Conservation (phyloP, 2,329 filamentous ascomycete species). For the Rhexocercosporidium sp. region DNA sequence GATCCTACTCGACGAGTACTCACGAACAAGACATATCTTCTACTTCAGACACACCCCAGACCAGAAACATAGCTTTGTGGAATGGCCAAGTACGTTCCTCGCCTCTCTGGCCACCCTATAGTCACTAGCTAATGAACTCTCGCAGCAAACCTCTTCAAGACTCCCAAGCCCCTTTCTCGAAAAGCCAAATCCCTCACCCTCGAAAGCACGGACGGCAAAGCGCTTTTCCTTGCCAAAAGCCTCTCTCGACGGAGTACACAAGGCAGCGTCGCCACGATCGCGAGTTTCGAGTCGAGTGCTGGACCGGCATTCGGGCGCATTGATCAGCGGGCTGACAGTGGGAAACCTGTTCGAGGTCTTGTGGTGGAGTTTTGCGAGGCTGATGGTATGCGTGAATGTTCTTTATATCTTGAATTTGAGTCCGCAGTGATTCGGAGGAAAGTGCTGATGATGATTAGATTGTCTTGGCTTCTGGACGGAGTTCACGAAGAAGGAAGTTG, state of each 20-base stretch:
- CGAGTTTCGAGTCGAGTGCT: constrained; percentile 22
- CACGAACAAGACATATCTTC: constrained; percentile 22
- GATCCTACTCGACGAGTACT: constrained; percentile 30
- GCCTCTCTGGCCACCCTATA: background rate
- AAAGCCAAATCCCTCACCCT: constrained; percentile 22
- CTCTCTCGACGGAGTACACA: constrained; percentile 23
- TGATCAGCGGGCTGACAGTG: constrained; percentile 10
- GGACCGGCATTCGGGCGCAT: constrained; percentile 20
- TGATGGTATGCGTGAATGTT: constrained; percentile 15
- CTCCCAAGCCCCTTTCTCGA: constrained; percentile 23
- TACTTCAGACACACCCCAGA: constrained; percentile 31
- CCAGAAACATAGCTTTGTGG: constrained; percentile 30
- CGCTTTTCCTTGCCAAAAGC: constrained; percentile 16
- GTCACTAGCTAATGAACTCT: background rate
- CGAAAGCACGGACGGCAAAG: constrained; percentile 23
- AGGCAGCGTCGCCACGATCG: constrained; percentile 30
- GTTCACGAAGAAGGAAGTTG: constrained; percentile 18
- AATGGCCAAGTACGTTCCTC: constrained; percentile 29
- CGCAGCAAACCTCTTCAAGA: constrained; percentile 28
- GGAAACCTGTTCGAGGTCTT: constrained; percentile 22
- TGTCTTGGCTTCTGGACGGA: constrained; percentile 28
- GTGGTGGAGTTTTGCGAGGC: constrained; percentile 29
- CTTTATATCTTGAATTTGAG: too few relatives aligned
- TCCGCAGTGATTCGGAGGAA: too few relatives aligned
- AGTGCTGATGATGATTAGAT: constrained; percentile 10